phyloP scores from a whole-genome alignment of 352 stramenopile species.

The Phytopythium vexans region DNA sequence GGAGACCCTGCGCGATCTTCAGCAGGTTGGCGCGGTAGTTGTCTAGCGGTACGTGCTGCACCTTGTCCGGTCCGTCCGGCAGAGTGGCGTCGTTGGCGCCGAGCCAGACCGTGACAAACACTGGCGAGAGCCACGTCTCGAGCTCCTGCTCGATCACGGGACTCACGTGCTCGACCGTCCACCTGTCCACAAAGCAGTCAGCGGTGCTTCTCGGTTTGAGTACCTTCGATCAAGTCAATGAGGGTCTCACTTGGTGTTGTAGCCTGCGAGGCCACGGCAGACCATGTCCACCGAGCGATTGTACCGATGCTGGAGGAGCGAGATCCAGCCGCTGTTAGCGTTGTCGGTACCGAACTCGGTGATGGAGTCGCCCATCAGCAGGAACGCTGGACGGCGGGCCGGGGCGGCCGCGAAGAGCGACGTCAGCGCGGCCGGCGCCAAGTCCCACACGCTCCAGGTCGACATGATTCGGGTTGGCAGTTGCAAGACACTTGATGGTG shows the following conservation, averaged over 20 bases:
- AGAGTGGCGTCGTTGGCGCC: constrained; percentile 61
- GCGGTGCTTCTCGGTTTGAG: not conserved
- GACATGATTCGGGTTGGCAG: too few relatives aligned
- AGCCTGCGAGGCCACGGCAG: constrained; percentile 50
- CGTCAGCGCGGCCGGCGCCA: not conserved
- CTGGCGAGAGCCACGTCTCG: constrained; percentile 15
- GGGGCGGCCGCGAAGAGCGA: not conserved
- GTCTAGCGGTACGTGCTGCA: constrained; percentile 40
- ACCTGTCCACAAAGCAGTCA: not conserved
- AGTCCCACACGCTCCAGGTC: constrained; percentile 3
- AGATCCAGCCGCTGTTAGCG: constrained; percentile 30
- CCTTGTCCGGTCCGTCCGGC: constrained; percentile 16
- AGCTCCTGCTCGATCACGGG: constrained; percentile 26
- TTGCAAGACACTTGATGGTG: too few relatives aligned
- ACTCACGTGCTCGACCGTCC: constrained; percentile 20
- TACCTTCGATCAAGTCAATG: not conserved
- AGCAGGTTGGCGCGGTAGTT: constrained; percentile 42
- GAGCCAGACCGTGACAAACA: constrained; percentile 51
- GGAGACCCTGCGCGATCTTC: constrained; percentile 8
- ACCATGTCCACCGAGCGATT: constrained; percentile 49
- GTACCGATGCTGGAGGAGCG: constrained; percentile 39
- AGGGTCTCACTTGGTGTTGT: constrained; percentile 35
- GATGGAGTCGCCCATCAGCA: constrained; percentile 29
- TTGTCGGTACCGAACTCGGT: constrained; percentile 44
- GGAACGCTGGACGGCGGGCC: constrained; percentile 15